A percentile compares a stretch with the other conserved stretches of the same genome.
Evolutionary conservation across 1,284 basidiomycete species (phyloP).

Genomic region (Puccinia horiana): DNA sequence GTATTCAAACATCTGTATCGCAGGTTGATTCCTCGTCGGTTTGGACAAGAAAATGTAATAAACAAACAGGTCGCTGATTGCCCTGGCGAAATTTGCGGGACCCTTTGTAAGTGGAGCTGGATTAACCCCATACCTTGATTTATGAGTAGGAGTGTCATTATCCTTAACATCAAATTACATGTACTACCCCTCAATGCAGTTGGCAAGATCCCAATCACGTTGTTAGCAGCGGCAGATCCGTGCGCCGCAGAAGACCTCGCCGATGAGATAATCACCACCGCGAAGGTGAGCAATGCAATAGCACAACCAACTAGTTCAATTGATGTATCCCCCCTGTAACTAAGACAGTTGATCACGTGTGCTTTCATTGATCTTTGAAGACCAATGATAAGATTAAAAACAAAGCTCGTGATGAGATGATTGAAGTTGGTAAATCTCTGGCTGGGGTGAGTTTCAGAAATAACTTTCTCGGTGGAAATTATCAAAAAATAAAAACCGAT

Average conservation of each 20-base stretch:
- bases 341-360: background rate
- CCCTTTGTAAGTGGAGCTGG: background rate
- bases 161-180: background rate
- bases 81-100: slow-evolving; percentile 11
- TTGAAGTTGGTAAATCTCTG: background rate
- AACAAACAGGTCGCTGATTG: background rate
- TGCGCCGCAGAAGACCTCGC: slow-evolving; percentile 34
- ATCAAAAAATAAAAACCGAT: background rate
- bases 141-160: slow-evolving; percentile 13
- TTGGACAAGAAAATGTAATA: background rate
- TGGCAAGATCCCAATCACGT: background rate
- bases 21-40: slow-evolving; percentile 24
- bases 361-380: background rate
- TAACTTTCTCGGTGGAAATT: background rate
- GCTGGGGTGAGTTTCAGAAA: background rate
- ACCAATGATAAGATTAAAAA: background rate
- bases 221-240: background rate
- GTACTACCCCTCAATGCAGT: slow-evolving; percentile 21
- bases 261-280: slow-evolving; percentile 16
- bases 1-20: background rate
- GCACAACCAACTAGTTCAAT: background rate
- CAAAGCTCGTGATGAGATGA: background rate
- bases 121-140: background rate
- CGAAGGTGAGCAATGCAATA: slow-evolving; percentile 1
- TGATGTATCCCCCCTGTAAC: background rate